Base-by-base conservation (phyloP, 257 asterid genomes). In the Prunella vulgaris region DNA sequence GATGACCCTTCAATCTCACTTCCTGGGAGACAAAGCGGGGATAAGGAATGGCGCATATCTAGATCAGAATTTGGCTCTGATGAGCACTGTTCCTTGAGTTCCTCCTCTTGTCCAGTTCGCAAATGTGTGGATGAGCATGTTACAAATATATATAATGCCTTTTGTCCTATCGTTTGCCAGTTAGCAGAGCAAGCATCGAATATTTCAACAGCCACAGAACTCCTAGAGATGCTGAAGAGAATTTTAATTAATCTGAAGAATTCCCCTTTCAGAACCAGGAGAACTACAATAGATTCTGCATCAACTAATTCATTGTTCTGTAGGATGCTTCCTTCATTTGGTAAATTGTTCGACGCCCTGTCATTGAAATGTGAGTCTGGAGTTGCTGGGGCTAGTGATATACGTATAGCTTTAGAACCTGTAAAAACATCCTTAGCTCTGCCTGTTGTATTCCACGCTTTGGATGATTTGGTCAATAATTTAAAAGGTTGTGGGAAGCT, bases 1-100 rank as follows among this genome's bases (percentile, higher is more conserved):
- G 93, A 82, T 68, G 89, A 88, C 68, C 38, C 81, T 66, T 77
- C 89, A 56, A 70, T 88, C 77, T 86, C 93, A 64, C 88, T 90
- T 64, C 98, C 97, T 15, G 98, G 97, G 77, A 90, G 98, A 80
- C 88, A 77, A 68, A 93, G 97, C 80, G 97, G 98, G 69, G 84
- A 84, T 69, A 78, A 83, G 79, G 87, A 75, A 62, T 93, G 98
- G 98, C 92, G 98, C 68, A 59, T 88, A 57, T 80, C 95, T 68
- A 83, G 97, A 85, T 82, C 89, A 57, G 98, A 93, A 78, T 85
- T 85, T 77, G 96, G 88, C 68, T 82, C 93, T 60, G 93, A 77
- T 59, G 74, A 88, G 46, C 83, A 74, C 51, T 74, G 78, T 62
- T 85, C 97, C 71, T 51, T 84, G 76, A 82, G 83, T 77, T 84